A percentile compares a stretch with the other conserved stretches of the same genome.
Conservation (phyloP, 2,329 filamentous ascomycete species). For the Coccinonectria pachysandricola region DNA sequence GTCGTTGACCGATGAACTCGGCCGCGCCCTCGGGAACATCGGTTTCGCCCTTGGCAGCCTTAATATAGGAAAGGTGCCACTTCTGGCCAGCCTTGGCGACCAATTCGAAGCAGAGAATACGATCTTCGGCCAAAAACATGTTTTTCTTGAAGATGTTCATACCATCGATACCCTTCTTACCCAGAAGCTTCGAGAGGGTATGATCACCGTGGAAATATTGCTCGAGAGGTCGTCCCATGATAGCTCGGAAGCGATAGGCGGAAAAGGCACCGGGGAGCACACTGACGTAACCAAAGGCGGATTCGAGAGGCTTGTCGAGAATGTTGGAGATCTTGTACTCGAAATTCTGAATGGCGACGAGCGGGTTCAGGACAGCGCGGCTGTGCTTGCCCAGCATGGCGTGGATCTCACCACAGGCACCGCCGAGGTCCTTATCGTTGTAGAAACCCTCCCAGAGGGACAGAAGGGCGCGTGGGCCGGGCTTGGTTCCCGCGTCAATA, state of each 20-base stretch:
- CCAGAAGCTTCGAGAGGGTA: conserved; percentile 79
- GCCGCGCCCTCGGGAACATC: conserved; percentile 88
- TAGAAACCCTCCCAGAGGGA: conserved; percentile 91
- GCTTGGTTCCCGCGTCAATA: conserved; percentile 87
- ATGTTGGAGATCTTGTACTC: conserved; percentile 98
- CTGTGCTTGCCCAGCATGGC: conserved; percentile 83
- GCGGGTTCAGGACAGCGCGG: conserved; percentile 75
- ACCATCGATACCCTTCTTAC: conserved; percentile 92
- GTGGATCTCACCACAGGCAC: conserved; percentile 92
- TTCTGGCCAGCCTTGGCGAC: conserved; percentile 93
- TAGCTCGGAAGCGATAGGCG: conserved; percentile 85
- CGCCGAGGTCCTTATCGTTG: conserved; percentile 94
- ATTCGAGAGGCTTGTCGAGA: conserved; percentile 85
- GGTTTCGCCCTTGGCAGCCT: conserved; percentile 90
- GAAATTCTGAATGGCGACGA: conserved; percentile 87
- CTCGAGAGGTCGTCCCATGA: conserved; percentile 85
- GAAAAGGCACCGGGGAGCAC: conserved; percentile 94
- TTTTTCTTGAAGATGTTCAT: conserved; percentile 99
- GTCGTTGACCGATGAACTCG: conserved; percentile 88
- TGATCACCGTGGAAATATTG: conserved; percentile 98
- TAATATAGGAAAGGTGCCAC: conserved; percentile 94
- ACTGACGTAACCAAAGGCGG: conserved; percentile 85
- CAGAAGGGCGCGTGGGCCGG: conserved; percentile 72
- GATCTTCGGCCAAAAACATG: conserved; percentile 98
- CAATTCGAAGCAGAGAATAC: conserved; percentile 92